Base-by-base conservation (phyloP, 192 early-diverging fungal genomes). In the Phlyctochytrium bullatum region DNA sequence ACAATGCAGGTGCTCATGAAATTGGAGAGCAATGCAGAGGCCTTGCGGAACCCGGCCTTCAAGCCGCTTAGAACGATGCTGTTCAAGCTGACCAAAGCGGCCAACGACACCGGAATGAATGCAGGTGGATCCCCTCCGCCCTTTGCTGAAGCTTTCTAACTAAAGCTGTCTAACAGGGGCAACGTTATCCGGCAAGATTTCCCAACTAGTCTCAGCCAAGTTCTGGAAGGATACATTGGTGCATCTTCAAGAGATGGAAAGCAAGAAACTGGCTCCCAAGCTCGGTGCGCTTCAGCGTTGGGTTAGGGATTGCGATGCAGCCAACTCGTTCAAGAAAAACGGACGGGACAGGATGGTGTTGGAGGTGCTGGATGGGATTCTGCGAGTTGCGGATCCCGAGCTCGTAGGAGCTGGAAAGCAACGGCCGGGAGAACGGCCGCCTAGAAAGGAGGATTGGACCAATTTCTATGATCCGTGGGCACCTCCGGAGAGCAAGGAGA, bases 221-320 rank as follows among this genome's bases (percentile, higher is more conserved):
- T 78, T 86, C 27, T 89, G 83, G 82, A 66, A 66, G 34, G 86
- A 89, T 65, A 84, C 88, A 2, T 52, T 83, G 67, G 28, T 63
- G 0, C 65, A 73, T 2, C 64, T 86, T 61, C 78, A 69, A 20
- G 82, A 84, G 65, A 86, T 88, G 86, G 66, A 83, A 56, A 62
- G 66, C 12, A 68, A 69, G 12, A 78, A 76, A 0, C 68, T 75
- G 50, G 68, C 72, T 4, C 84, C 83, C 2, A 83, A 83, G 53
- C 74, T 89, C 2, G 88, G 88, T 20, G 79, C 84, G 0, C 58
- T 89, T 20, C 88, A 89, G 59, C 73, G 88, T 10, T 89, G 88
- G 88, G 84, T 86, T 29, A 73, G 88, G n/a, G 88, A 86, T 54
- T 89, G 88, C 57, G 88, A 89, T 69, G 88, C 88, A 2, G 78